Percentiles rank a stretch among this genome's conserved stretches.
Evolutionary conservation across 768 basidiomycete genomes (phyloP).

Genomic region (Xerocomellus chrysenteron): DNA sequence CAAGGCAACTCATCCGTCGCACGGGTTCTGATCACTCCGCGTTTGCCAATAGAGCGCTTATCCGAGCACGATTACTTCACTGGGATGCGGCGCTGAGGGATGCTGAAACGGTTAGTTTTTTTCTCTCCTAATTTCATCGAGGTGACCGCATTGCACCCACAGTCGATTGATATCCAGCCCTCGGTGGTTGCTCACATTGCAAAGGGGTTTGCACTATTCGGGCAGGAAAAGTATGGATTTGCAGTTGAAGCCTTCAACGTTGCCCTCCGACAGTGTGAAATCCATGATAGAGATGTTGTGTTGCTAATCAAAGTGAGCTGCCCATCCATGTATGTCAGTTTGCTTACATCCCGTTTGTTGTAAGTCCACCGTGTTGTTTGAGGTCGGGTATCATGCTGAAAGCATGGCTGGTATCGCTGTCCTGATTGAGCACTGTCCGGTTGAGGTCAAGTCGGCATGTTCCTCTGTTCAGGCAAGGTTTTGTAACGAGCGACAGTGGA

Average conservation of each 20-base stretch:
- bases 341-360: not conserved
- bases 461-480: conserved; percentile 5
- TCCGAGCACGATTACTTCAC: conserved; percentile 1
- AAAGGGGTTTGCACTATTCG: conserved; percentile 9
- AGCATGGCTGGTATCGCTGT: conserved; percentile 10
- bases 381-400: conserved; percentile 9
- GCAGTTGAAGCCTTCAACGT: conserved; percentile 3
- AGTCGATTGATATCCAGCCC: conserved; percentile 11
- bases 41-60: conserved; percentile 7
- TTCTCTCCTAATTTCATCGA: not conserved
- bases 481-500: not conserved
- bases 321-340: too few relatives aligned
- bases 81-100: conserved; percentile 11
- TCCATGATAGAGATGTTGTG: conserved; percentile 1
- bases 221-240: conserved; percentile 4
- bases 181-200: conserved; percentile 9
- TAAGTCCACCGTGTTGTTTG: conserved; percentile 9
- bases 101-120: conserved; percentile 5
- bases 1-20: not conserved
- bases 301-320: conserved; percentile 1
- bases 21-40: not conserved
- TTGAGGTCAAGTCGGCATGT: not conserved
- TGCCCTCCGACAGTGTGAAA: conserved; percentile 10
- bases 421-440: conserved; percentile 2
- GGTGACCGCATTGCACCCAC: not conserved